Base-by-base conservation (phyloP, 2,329 filamentous ascomycete genomes). In the Scedosporium minutisporum region DNA sequence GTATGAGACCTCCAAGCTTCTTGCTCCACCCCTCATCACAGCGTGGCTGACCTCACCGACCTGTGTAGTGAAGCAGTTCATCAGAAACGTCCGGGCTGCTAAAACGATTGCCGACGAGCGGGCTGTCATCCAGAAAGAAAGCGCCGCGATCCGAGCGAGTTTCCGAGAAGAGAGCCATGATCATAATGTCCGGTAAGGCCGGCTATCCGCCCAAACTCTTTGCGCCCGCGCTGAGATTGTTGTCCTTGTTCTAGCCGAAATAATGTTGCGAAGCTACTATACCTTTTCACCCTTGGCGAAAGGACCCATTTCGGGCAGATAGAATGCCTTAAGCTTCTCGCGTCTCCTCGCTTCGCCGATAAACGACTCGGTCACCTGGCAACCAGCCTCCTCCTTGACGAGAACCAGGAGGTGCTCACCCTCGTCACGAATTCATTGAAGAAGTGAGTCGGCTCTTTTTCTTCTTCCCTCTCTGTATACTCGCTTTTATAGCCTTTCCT, bases 81-180 rank as follows among this genome's bases (percentile, higher is more conserved):
- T 99, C 77, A 93, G 95, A 74, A 97, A 97, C 78, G 95, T 99
- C 74, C 91, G 95, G 75, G 93, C 95, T 65, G 92, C 95, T 65
- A 99, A 99, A 81, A 99, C 95, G 42, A 97, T 99, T 73, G 96
- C 96, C 74, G 95, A 99, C 78, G 95, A 99, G 80, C 87, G 95
- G 73, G 93, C 95, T 61, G 95, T 99, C 63, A 96, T 99, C 66
- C 95, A 97, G 72, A 99, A 99, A 78, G 95, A 99, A 80, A 99
- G 95, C 77, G 95, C 95, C 64, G 91, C 93, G 58, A 99, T 99
- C 73, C 86, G 95, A 77, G 92, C 95, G 69, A 97, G 93, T 78
- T 99, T 99, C 75, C 87, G 95, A 72, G 95, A 99, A 77, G 95
- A 99, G 79, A 96, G 91, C 77, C 87, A 89, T 72, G 93, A 99